These are phyloP conservation scores for Rutstroemia sp. DNA, from an alignment of 2,329 filamentous ascomycete species.

Conservation along the genomic window DNA sequence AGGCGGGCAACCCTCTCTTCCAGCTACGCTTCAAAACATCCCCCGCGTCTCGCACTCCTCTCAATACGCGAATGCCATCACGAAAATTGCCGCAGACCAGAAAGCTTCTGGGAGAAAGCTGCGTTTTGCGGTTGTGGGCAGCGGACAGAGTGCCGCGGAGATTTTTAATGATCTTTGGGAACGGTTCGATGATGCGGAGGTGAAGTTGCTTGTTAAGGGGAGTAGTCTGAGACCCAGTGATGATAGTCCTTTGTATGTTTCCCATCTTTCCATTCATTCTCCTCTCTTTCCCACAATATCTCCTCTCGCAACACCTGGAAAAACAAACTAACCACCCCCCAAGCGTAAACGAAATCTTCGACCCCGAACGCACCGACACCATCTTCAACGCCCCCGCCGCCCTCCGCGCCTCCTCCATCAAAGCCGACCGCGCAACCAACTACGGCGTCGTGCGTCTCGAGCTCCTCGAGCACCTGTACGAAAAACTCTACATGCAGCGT, in stretches of 20 bases:
- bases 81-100: slow-evolving; percentile 40
- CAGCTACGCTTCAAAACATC: slow-evolving; percentile 62
- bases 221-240: slow-evolving; percentile 84
- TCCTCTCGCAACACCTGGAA: too few species aligned
- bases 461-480: slow-evolving; percentile 82
- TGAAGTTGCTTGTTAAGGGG: slow-evolving; percentile 72
- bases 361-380: slow-evolving; percentile 73
- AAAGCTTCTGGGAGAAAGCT: slow-evolving; percentile 15
- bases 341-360: slow-evolving; percentile 93
- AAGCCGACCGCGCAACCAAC: slow-evolving; percentile 76
- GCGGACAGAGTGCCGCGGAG: slow-evolving; percentile 88
- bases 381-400: slow-evolving; percentile 62
- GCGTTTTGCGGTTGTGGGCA: slow-evolving; percentile 72
- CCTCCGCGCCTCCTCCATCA: slow-evolving; percentile 51
- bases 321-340: neutral
- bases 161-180: slow-evolving; percentile 85
- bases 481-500: slow-evolving; percentile 79
- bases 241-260: slow-evolving; percentile 84
- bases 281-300: neutral
- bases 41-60: slow-evolving; percentile 82
- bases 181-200: slow-evolving; percentile 68
- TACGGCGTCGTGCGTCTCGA: slow-evolving; percentile 91
- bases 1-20: slow-evolving; percentile 61
- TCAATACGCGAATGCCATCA: slow-evolving; percentile 64
- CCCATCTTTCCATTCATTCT: neutral